Conservation (phyloP, 352 stramenopile species). For the Hyaloperonospora arabidopsidis region DNA sequence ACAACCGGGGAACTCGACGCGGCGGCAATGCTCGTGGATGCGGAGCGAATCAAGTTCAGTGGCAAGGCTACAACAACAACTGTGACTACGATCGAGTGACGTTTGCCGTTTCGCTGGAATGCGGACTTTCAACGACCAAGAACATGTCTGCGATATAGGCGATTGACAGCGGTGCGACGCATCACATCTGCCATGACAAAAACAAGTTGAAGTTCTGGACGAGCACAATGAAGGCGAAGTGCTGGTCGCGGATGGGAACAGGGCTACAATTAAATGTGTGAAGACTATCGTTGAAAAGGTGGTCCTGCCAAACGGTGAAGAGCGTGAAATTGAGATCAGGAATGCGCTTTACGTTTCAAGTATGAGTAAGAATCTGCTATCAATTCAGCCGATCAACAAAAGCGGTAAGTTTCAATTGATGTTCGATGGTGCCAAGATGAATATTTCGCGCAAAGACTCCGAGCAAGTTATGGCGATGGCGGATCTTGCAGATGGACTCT, state of each 20-base stretch:
- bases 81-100: no score
- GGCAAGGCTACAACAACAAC: no score
- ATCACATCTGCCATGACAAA: background rate
- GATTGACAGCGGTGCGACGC: background rate
- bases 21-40: no score
- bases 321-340: conserved; percentile 13
- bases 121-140: no score
- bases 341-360: conserved; percentile 10
- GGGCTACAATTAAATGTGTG: conserved; percentile 1
- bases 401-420: no score
- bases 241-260: conserved; percentile 1
- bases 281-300: conserved; percentile 5
- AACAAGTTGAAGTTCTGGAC: background rate
- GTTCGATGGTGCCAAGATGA: no score
- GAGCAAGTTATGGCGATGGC: no score
- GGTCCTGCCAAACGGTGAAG: conserved; percentile 6
- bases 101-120: no score
- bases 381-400: background rate
- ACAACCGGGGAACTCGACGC: no score
- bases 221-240: background rate
- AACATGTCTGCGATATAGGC: background rate
- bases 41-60: no score
- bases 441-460: no score
- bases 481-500: no score
- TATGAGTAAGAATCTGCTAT: conserved; percentile 1